Evolutionary conservation across 78 protist genomes (phyloP).

Genomic region (Acrasis kona): DNA sequence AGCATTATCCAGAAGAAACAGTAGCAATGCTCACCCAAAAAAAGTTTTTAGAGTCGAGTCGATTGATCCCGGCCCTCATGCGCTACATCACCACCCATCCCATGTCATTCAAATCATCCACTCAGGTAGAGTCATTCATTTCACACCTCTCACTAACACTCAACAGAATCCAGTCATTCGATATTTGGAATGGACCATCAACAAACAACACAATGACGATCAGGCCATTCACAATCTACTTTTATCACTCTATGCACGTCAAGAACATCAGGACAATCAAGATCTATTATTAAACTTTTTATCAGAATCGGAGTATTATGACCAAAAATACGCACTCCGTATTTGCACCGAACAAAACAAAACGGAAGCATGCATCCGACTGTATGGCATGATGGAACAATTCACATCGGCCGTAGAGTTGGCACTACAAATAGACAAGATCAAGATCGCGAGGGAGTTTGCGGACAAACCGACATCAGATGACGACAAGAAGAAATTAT

Average conservation of each 20-base stretch:
- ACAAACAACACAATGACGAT: slow-evolving; percentile 36
- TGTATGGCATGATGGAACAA: slow-evolving; percentile 72
- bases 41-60: slow-evolving; percentile 39
- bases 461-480: slow-evolving; percentile 49
- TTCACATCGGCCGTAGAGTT: slow-evolving; percentile 85
- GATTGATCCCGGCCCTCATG: slow-evolving; percentile 82
- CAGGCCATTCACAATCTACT: slow-evolving; percentile 74
- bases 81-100: no score
- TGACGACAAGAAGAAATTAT: slow-evolving; percentile 78
- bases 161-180: slow-evolving; percentile 71
- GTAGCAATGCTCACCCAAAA: slow-evolving; percentile 49
- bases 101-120: no score
- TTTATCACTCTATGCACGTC: slow-evolving; percentile 64
- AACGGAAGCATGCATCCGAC: slow-evolving; percentile 59
- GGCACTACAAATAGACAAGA: slow-evolving; percentile 55
- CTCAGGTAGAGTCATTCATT: no score
- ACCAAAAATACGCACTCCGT: slow-evolving; percentile 76
- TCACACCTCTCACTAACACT: slow-evolving; percentile 4
- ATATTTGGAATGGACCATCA: slow-evolving; percentile 62
- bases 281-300: slow-evolving; percentile 24
- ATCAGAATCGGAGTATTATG: slow-evolving; percentile 34
- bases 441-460: slow-evolving; percentile 60
- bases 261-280: slow-evolving; percentile 59
- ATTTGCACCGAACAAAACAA: slow-evolving; percentile 63
- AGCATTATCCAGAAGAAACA: slow-evolving; percentile 60